phyloP scores from a whole-genome alignment of 345 rosid genomes.

The Citrus maxima region DNA sequence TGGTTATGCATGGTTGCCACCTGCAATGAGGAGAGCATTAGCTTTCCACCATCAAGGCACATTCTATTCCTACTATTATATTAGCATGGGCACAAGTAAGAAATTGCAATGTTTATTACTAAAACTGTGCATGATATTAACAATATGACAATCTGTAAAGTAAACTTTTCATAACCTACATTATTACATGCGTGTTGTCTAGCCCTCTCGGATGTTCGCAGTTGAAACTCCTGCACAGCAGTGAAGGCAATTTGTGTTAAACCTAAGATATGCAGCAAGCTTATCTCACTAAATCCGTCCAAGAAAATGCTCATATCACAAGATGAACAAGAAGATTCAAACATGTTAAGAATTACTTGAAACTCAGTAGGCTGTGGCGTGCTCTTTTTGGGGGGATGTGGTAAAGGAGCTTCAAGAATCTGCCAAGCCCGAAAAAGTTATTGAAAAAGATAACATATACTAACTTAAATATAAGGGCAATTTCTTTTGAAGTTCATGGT shows the following conservation, averaged over 20 bases:
- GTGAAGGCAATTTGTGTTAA: neutral
- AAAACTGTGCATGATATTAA: neutral
- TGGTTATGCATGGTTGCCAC: constrained; percentile 10
- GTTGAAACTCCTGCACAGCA: constrained; percentile 37
- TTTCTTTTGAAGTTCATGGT: neutral
- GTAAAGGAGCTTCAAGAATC: constrained; percentile 31
- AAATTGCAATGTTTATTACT: neutral
- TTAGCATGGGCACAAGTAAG: neutral
- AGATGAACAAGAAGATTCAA: neutral
- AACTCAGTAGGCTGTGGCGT: constrained; percentile 25
- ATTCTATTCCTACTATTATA: neutral
- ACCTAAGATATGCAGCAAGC: neutral
- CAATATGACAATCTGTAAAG: neutral
- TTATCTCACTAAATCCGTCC: neutral
- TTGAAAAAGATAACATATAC: neutral
- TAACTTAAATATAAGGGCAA: neutral
- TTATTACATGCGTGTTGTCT: constrained; percentile 24
- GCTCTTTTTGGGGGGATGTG: constrained; percentile 26
- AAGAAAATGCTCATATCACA: neutral
- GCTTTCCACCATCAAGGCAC: neutral
- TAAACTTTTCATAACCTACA: constrained; percentile 22
- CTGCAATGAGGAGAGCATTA: constrained; percentile 20
- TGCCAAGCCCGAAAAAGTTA: constrained; percentile 17
- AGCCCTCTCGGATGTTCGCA: constrained; percentile 42
- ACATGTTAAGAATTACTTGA: constrained; percentile 27